Conservation (phyloP, 305 asterid species). For the Rubia balearica region DNA sequence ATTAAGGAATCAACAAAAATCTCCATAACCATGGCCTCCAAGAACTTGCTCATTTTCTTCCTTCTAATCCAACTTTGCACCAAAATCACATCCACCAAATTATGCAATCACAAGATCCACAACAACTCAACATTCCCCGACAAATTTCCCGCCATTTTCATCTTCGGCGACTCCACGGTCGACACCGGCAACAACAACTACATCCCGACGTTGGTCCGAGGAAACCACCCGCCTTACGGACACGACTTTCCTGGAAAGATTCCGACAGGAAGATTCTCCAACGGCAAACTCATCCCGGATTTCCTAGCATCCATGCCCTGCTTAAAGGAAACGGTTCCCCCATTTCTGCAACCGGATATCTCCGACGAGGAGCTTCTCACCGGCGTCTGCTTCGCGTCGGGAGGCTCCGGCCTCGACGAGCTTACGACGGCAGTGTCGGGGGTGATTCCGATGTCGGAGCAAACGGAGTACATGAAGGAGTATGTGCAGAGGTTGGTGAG, state of each 20-base stretch:
- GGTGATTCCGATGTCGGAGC: conserved; percentile 48
- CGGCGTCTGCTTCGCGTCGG: conserved; percentile 74
- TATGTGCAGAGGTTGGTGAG: conserved; percentile 34
- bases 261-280: conserved; percentile 62
- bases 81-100: neutral
- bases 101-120: conserved; percentile 10
- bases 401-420: conserved; percentile 67
- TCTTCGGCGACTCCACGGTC: conserved; percentile 61
- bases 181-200: conserved; percentile 72
- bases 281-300: conserved; percentile 67
- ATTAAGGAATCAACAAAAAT: neutral
- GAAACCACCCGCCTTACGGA: conserved; percentile 60
- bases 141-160: conserved; percentile 45
- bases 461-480: conserved; percentile 25
- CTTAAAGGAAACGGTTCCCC: conserved; percentile 53
- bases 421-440: conserved; percentile 38
- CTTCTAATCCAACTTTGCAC: conserved; percentile 17
- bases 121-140: conserved; percentile 12
- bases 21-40: conserved; percentile 17
- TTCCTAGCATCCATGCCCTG: conserved; percentile 51
- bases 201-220: conserved; percentile 39
- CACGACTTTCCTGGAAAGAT: conserved; percentile 34
- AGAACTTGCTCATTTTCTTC: conserved; percentile 9
- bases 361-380: conserved; percentile 42
- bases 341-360: conserved; percentile 47